Conservation (phyloP, 106 monocot genomes). For the Acorus calamus region DNA sequence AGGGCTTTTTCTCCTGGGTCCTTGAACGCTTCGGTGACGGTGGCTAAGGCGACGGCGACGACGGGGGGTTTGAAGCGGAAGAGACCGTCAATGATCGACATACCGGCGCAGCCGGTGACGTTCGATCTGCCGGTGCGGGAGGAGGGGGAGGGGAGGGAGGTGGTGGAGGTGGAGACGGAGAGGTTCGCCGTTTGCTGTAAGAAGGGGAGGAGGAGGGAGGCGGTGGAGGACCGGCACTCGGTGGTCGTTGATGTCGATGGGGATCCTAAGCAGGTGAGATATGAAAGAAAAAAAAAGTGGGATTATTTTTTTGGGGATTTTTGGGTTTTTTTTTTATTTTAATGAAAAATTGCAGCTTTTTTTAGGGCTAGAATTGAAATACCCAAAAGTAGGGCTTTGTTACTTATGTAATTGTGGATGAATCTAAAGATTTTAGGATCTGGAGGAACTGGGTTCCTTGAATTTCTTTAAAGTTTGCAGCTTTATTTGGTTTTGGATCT, state of each 20-base stretch:
- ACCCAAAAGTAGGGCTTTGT: no score
- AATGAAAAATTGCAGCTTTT: no score
- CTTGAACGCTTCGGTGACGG: background rate
- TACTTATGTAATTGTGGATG: no score
- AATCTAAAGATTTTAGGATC: no score
- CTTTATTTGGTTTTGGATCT: no score
- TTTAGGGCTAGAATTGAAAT: no score
- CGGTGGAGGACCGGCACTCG: conserved; percentile 78
- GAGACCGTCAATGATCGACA: conserved; percentile 28
- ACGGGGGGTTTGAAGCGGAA: conserved; percentile 63
- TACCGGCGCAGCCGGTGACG: conserved; percentile 5
- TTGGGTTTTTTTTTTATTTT: background rate
- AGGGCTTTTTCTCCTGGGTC: background rate
- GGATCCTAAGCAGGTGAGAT: conserved; percentile 54
- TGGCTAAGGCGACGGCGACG: conserved; percentile 38
- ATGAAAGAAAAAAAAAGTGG: background rate
- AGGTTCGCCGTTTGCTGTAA: conserved; percentile 67
- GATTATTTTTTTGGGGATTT: background rate
- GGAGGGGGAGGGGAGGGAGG: no score
- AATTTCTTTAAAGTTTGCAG: no score
- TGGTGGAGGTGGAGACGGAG: conserved; percentile 33
- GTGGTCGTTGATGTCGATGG: conserved; percentile 39
- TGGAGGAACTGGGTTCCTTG: no score
- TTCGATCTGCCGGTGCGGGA: conserved; percentile 31
- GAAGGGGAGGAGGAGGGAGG: conserved; percentile 65